Percentiles rank a stretch among this genome's conserved stretches.
phyloP scores from a whole-genome alignment of 345 rosid species.

The Salix suchowensis region DNA sequence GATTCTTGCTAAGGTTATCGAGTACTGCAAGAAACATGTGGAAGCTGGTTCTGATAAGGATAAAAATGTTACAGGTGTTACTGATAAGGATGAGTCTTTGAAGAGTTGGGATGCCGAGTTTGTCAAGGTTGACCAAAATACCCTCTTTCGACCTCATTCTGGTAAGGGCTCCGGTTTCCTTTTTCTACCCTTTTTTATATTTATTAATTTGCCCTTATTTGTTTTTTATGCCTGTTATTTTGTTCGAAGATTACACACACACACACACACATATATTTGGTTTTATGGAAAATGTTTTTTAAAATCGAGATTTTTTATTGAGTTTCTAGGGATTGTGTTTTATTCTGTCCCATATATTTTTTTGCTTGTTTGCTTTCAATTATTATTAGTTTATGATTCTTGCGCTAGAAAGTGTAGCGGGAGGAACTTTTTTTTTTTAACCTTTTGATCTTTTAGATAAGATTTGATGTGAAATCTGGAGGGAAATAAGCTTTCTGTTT shows the following conservation, averaged over 20 bases:
- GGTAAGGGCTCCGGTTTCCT: conserved; percentile 16
- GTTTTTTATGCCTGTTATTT: not conserved
- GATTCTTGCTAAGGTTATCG: conserved; percentile 75
- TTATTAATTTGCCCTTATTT: not conserved
- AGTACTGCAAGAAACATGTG: conserved; percentile 74
- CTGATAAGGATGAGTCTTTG: conserved; percentile 31
- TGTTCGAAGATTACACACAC: no score
- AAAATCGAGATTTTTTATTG: not conserved
- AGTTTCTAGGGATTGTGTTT: not conserved
- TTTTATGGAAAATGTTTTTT: not conserved
- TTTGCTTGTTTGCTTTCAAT: not conserved
- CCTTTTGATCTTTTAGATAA: not conserved
- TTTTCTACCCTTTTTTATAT: not conserved
- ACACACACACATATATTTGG: no score
- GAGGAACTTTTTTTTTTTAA: not conserved
- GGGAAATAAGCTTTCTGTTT: not conserved
- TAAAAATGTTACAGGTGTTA: conserved; percentile 11
- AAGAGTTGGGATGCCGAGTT: conserved; percentile 58
- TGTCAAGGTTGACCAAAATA: conserved; percentile 44
- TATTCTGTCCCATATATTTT: not conserved
- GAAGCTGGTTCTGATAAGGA: conserved; percentile 32
- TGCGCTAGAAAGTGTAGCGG: not conserved
- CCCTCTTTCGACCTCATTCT: conserved; percentile 47
- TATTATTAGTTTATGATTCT: not conserved
- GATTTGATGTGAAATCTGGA: not conserved